Evolutionary conservation across 305 asterid species (phyloP), one percentile per base, ranked within the genome.

Genomic region (Ajuga reptans): DNA sequence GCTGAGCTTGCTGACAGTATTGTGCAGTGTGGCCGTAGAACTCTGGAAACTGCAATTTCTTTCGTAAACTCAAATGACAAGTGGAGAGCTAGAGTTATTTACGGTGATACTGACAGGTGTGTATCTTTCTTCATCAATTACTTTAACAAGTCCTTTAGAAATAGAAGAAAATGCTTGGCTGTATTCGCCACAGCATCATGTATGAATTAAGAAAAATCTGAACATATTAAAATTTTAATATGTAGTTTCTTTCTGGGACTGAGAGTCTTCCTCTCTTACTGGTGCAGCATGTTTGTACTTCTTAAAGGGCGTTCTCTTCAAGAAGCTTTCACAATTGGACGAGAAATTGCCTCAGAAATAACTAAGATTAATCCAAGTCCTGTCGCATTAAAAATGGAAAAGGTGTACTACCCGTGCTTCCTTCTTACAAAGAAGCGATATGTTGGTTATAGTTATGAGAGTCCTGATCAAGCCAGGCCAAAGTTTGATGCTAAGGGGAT

Each of bases 1-100:
- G 96, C 96, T 66, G 99, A 91, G 81, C 96, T 93, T 45, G 99
- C 99, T 49, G 99, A 93, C 77, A 91, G 99, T 82, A 93, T 93
- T 69, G 99, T 93, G 54, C 97, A 93, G 76, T 93, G 99, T 84
- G 99, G 84, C 69, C 97, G 99, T 54, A 89, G 92, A 80, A 91
- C 99, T 9, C 83, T 93, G 73, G 99, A 93, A 81, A 81, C 81
- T 64, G 95, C 99, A 59, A 91, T 93, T 71, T 84, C 91, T 64
- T 91, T 86, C 27, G 91, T 93, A 12, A 93, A 84, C 80, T 81
- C 88, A 72, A 84, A 79, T 74, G 84, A 76, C 15, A 86, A 84
- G 63, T 93, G 99, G 97, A 82, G 86, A 66, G 97, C 96, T 62
- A 83, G 82, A 79, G 99, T 93, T 75, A 61, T 93, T 58, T 93